Conservation (phyloP, 164 flowering plant genomes). For the grape (Vitis vinifera) region ASM3070453v1 NC_081810.1:7640001-7640500, state of each 20-base stretch:
- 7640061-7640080: constrained; percentile 45
- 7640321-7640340: constrained; percentile 42
- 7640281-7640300: constrained; percentile 42
- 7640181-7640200: constrained; percentile 41
- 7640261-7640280: constrained; percentile 46
- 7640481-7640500: too few species aligned
- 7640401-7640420: constrained; percentile 31
- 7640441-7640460: too few species aligned
- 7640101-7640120: constrained; percentile 45
- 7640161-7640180: constrained; percentile 49
- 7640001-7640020: constrained; percentile 27
- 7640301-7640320: constrained; percentile 44
- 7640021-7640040: constrained; percentile 32
- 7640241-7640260: constrained; percentile 45
- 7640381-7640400: constrained; percentile 42
- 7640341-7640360: constrained; percentile 44
- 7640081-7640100: constrained; percentile 39
- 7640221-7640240: constrained; percentile 46
- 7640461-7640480: too few species aligned
- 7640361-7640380: constrained; percentile 42
- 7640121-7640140: constrained; percentile 36
- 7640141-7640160: constrained; percentile 47
- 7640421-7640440: not conserved
- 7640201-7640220: constrained; percentile 42
- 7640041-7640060: constrained; percentile 35